These are phyloP conservation scores for Diaporthe sp. DNA, from an alignment of 2,329 filamentous ascomycete species.

Conservation along the genomic window DNA sequence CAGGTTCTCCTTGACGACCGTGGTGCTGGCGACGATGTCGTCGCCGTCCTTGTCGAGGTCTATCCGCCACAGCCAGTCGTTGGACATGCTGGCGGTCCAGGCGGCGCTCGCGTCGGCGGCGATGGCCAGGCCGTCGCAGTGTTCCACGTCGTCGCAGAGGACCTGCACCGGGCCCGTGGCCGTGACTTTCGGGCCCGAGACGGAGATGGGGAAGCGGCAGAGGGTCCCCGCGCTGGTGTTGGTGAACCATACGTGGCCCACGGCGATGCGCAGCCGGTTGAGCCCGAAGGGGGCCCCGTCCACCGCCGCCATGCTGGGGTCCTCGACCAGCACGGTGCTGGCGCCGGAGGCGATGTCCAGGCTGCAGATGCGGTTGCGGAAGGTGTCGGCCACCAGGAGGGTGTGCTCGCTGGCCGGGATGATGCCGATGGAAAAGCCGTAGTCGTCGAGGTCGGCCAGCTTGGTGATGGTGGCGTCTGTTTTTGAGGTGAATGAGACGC, in stretches of 20 bases:
- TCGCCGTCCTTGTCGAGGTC: conserved; percentile 26
- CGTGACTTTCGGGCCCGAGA: conserved; percentile 1
- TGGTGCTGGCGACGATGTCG: conserved; percentile 1
- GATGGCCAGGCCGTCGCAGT: conserved; percentile 30
- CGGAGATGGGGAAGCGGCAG: conserved; percentile 32
- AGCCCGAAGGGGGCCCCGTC: conserved; percentile 28
- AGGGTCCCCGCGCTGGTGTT: conserved; percentile 36
- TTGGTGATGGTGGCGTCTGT: conserved; percentile 15
- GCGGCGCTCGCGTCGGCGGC: conserved; percentile 17
- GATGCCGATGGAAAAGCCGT: conserved; percentile 25
- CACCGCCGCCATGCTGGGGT: conserved; percentile 8
- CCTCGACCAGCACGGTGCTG: conserved; percentile 17
- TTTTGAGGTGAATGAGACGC: conserved; percentile 13
- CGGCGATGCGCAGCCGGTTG: conserved; percentile 30
- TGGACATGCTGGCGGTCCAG: conserved; percentile 28
- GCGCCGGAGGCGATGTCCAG: conserved; percentile 18
- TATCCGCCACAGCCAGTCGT: conserved; percentile 24
- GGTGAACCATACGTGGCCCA: conserved; percentile 29
- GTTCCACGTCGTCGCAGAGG: conserved; percentile 25
- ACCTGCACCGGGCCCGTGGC: conserved; percentile 29
- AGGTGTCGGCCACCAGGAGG: conserved; percentile 21
- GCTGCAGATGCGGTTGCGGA: conserved; percentile 18
- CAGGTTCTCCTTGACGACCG: conserved; percentile 27
- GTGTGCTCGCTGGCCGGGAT: conserved; percentile 32
- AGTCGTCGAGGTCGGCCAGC: conserved; percentile 18